Conservation (phyloP, 176 grass and related monocot genomes). For the Thinopyrum elongatum region DNA sequence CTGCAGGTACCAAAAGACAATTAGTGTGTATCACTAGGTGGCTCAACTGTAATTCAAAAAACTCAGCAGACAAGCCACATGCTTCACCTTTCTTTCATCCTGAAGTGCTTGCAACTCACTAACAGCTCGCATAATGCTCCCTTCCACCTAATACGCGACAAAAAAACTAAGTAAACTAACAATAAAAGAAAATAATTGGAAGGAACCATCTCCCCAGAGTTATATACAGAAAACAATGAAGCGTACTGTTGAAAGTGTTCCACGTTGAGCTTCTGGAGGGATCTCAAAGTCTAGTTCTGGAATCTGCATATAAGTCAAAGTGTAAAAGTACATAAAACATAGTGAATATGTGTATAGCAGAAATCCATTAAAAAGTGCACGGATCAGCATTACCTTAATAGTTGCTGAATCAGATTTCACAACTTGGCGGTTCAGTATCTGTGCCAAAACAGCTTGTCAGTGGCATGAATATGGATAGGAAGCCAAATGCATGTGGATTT, state of each 20-base stretch:
- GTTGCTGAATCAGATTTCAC: constrained; percentile 97
- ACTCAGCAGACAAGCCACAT: background rate
- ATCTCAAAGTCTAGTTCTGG: constrained; percentile 96
- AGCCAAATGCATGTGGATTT: background rate
- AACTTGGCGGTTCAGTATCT: constrained; percentile 90
- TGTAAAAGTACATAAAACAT: constrained; percentile 27
- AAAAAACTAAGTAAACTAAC: background rate
- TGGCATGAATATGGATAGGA: background rate
- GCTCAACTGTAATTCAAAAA: constrained; percentile 16
- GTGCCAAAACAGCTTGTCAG: constrained; percentile 32
- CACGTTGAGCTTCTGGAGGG: constrained; percentile 90
- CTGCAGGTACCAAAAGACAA: constrained; percentile 42
- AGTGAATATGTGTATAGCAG: background rate
- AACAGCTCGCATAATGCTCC: constrained; percentile 68
- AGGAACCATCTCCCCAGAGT: background rate
- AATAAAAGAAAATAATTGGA: background rate
- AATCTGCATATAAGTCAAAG: constrained; percentile 52
- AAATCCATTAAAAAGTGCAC: background rate
- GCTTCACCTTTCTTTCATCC: constrained; percentile 86
- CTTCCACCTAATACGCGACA: constrained; percentile 65
- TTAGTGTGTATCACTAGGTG: background rate
- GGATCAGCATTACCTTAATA: constrained; percentile 63
- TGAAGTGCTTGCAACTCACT: constrained; percentile 79
- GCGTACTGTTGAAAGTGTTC: constrained; percentile 77
- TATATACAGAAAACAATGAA: background rate